Evolutionary conservation across 2,329 filamentous ascomycete species (phyloP).

Genomic region (Epichloe typhina): DNA sequence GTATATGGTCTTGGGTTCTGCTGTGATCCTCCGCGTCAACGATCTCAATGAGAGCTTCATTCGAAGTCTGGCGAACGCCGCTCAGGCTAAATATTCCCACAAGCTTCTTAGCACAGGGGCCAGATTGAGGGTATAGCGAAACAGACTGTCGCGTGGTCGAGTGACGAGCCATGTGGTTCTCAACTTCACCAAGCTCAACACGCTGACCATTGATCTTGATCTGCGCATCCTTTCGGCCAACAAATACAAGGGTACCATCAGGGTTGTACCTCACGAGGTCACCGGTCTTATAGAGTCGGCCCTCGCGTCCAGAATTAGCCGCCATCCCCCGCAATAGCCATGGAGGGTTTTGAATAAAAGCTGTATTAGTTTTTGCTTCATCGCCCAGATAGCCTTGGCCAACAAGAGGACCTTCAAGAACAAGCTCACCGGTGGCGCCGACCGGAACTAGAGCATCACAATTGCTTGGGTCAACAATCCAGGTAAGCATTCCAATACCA

Average conservation of each 20-base stretch:
- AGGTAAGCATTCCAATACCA: conserved; percentile 8
- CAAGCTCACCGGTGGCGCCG: conserved; percentile 20
- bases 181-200: conserved; percentile 26
- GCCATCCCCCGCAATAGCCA: conserved; percentile 18
- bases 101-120: background rate
- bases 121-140: background rate
- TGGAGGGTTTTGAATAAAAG: conserved; percentile 28
- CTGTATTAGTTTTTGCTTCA: conserved; percentile 26
- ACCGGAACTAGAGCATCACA: conserved; percentile 13
- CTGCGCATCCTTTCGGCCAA: conserved; percentile 29
- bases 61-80: background rate
- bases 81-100: conserved; percentile 2
- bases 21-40: background rate
- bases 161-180: conserved; percentile 6
- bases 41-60: background rate
- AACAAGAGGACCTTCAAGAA: conserved; percentile 30
- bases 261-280: conserved; percentile 16
- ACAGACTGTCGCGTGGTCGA: background rate
- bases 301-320: conserved; percentile 15
- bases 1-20: conserved; percentile 1
- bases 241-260: conserved; percentile 16
- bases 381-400: conserved; percentile 35
- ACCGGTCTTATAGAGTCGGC: conserved; percentile 23
- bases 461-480: conserved; percentile 16
- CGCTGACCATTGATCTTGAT: conserved; percentile 40